Conservation (phyloP, 352 stramenopile species). For the Phytophthora ohioensis region DNA sequence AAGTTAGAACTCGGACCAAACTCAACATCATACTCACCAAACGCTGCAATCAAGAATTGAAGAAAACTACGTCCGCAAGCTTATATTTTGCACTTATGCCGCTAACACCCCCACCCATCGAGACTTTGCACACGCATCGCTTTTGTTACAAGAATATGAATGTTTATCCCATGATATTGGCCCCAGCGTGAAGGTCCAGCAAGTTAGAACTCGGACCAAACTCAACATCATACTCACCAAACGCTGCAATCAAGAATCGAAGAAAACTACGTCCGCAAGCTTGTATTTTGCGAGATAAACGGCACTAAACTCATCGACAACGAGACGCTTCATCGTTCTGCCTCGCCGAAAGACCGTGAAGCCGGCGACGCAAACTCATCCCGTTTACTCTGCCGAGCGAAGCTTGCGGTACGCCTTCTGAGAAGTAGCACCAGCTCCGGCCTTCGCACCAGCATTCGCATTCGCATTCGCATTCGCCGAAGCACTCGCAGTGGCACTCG, state of each 20-base stretch:
- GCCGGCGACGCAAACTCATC: background rate
- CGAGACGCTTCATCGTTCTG: background rate
- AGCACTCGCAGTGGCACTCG: background rate
- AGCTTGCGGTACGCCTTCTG: conserved; percentile 30
- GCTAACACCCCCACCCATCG: too few relatives aligned
- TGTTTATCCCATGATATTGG: too few relatives aligned
- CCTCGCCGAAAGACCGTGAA: background rate
- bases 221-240: too few relatives aligned
- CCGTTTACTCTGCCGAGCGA: conserved; percentile 1
- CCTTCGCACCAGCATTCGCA: background rate
- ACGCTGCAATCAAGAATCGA: background rate
- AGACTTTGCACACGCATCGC: too few relatives aligned
- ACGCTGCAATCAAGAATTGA: background rate
- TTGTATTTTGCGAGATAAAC: background rate
- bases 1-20: too few relatives aligned
- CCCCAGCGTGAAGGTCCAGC: too few relatives aligned
- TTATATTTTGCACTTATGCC: background rate
- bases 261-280: background rate
- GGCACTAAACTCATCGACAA: background rate
- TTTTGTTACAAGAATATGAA: too few relatives aligned
- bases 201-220: too few relatives aligned
- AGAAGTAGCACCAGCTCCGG: background rate
- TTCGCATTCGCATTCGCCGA: conserved; percentile 1
- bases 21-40: too few relatives aligned
- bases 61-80: background rate